Conservation (phyloP, 441 rosid species). For the Jatropha podagrica region DNA sequence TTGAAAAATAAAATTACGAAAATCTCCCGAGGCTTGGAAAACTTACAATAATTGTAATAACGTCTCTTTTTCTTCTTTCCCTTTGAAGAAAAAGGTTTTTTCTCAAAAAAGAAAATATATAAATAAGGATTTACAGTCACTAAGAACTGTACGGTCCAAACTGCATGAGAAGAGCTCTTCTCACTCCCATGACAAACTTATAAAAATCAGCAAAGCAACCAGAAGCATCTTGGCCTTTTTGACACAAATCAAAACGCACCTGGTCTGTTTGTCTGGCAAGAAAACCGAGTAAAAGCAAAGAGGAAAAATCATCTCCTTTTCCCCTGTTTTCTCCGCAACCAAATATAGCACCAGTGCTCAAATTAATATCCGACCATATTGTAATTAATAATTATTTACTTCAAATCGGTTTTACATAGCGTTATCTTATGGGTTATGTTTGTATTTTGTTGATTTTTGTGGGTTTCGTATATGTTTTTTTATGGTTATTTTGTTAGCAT, state of each 20-base stretch:
- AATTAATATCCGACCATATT: background rate
- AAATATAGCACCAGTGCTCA: constrained; percentile 3
- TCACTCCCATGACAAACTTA: too few relatives aligned
- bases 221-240: background rate
- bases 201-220: background rate
- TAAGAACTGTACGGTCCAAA: too few relatives aligned
- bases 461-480: background rate
- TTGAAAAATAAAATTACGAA: too few relatives aligned
- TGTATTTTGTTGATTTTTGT: background rate
- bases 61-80: too few relatives aligned
- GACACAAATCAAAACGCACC: constrained; percentile 1
- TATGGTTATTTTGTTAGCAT: background rate
- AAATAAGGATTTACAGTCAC: too few relatives aligned
- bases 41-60: too few relatives aligned
- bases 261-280: constrained; percentile 17
- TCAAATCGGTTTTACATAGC: too few relatives aligned
- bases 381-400: background rate
- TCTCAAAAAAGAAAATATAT: too few relatives aligned
- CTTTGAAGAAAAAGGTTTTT: too few relatives aligned
- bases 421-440: background rate
- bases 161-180: too few relatives aligned
- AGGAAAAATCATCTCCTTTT: background rate
- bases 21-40: too few relatives aligned
- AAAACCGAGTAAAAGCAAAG: constrained; percentile 19
- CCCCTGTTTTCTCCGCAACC: constrained; percentile 17